Percentiles rank a stretch among this genome's conserved stretches.
These are phyloP conservation scores for Pythium myriotylum DNA, from an alignment of 352 stramenopile genomes.

Conservation along the genomic window DNA sequence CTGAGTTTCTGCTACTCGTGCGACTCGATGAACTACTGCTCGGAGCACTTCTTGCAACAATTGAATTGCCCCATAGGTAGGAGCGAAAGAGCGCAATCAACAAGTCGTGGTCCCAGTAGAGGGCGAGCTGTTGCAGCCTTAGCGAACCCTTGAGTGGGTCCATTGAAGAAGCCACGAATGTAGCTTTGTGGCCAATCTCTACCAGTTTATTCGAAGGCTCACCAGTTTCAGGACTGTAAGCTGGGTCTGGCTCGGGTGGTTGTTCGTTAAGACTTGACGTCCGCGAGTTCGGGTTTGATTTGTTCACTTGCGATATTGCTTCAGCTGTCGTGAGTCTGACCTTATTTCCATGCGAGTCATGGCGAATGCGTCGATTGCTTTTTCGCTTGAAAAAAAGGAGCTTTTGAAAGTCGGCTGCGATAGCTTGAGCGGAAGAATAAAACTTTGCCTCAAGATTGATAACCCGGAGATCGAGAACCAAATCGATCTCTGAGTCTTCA, in stretches of 20 bases:
- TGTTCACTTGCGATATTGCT: constrained; percentile 39
- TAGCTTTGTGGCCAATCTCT: constrained; percentile 58
- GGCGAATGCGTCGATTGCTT: neutral
- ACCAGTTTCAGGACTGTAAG: constrained; percentile 44
- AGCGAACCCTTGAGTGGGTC: constrained; percentile 58
- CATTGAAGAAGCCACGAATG: constrained; percentile 50
- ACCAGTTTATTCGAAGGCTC: constrained; percentile 53
- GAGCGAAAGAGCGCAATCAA: constrained; percentile 61
- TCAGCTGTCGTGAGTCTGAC: constrained; percentile 38
- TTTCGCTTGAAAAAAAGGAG: constrained; percentile 53
- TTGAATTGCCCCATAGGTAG: constrained; percentile 42
- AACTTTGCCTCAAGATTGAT: constrained; percentile 71
- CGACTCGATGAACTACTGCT: constrained; percentile 39
- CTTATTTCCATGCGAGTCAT: constrained; percentile 30
- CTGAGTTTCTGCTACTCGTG: constrained; percentile 29
- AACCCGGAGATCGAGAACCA: constrained; percentile 62
- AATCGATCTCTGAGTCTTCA: constrained; percentile 40
- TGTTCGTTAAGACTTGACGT: constrained; percentile 24
- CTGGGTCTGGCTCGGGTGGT: constrained; percentile 38
- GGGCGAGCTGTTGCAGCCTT: constrained; percentile 44
- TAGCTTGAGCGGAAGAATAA: constrained; percentile 54
- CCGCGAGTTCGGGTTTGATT: constrained; percentile 24
- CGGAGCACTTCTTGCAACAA: constrained; percentile 28
- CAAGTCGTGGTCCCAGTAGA: constrained; percentile 80
- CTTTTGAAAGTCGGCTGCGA: constrained; percentile 44